Conservation (phyloP, 2,329 filamentous ascomycete genomes). For the Tolypocladium inflatum region DNA sequence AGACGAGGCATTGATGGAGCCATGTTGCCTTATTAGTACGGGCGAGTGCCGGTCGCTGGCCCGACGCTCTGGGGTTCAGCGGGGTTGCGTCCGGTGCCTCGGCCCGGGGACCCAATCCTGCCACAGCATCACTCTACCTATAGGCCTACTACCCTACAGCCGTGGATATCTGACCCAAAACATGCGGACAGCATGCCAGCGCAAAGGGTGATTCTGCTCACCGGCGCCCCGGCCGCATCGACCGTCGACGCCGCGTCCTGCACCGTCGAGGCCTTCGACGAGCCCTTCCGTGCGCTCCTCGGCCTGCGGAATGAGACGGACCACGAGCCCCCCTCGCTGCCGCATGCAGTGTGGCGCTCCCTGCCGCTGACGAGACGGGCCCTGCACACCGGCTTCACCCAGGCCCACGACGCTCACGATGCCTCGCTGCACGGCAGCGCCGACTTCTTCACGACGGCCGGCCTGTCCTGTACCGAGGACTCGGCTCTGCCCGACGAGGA, state of each 20-base stretch:
- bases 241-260: constrained; percentile 18
- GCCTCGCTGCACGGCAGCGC: constrained; percentile 19
- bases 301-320: constrained; percentile 3
- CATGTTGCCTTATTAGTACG: too few relatives aligned
- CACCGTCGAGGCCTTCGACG: constrained; percentile 17
- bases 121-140: too few relatives aligned
- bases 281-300: constrained; percentile 16
- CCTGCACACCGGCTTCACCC: constrained; percentile 44
- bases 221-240: constrained; percentile 23
- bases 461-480: constrained; percentile 21
- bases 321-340: constrained; percentile 17
- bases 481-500: constrained; percentile 15
- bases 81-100: too few relatives aligned
- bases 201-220: constrained; percentile 25
- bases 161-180: too few relatives aligned
- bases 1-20: not conserved
- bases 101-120: too few relatives aligned
- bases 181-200: not conserved
- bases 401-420: constrained; percentile 28
- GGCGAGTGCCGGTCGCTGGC: too few relatives aligned
- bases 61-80: too few relatives aligned
- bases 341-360: constrained; percentile 41
- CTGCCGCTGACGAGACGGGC: constrained; percentile 37
- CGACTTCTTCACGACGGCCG: constrained; percentile 39
- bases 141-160: too few relatives aligned